phyloP scores from a whole-genome alignment of 805 yeast species.

The Monosporozyma yasuniensis region DNA sequence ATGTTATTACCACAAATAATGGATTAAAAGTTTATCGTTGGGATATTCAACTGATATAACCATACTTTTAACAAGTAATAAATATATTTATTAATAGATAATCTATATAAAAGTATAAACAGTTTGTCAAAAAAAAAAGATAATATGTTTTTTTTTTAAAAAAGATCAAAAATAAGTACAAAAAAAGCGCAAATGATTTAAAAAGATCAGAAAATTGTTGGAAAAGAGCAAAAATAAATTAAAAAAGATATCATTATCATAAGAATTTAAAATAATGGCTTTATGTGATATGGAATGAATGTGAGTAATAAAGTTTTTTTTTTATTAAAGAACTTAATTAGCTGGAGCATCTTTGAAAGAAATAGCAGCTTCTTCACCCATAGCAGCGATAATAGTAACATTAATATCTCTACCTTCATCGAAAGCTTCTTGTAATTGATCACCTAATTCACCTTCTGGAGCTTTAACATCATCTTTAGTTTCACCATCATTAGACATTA shows the following conservation, averaged over 20 bases:
- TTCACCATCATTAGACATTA: conserved; percentile 96
- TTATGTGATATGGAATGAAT: background rate
- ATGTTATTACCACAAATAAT: conserved; percentile 18
- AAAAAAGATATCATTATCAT: background rate
- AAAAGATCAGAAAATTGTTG: background rate
- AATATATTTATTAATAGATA: background rate
- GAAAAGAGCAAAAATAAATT: background rate
- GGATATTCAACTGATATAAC: conserved; percentile 5
- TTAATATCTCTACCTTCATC: conserved; percentile 97
- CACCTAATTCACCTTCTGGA: conserved; percentile 98
- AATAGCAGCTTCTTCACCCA: conserved; percentile 99
- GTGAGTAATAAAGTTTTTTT: background rate
- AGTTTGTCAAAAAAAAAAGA: background rate
- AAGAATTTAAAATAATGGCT: background rate
- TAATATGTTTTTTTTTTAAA: background rate
- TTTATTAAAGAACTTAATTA: conserved; percentile 16
- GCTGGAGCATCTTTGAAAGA: conserved; percentile 98
- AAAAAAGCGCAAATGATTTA: background rate
- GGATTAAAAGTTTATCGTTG: conserved; percentile 26
- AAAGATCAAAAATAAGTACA: background rate
- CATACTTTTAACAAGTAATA: background rate
- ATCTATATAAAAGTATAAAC: too few species aligned
- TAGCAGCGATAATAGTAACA: conserved; percentile 94
- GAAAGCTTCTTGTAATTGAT: conserved; percentile 80
- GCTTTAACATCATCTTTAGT: conserved; percentile 98